Evolutionary conservation across 1,284 basidiomycete genomes (phyloP), one percentile per base, ranked within the genome.

Genomic region (Spongispora temasekensis): DNA sequence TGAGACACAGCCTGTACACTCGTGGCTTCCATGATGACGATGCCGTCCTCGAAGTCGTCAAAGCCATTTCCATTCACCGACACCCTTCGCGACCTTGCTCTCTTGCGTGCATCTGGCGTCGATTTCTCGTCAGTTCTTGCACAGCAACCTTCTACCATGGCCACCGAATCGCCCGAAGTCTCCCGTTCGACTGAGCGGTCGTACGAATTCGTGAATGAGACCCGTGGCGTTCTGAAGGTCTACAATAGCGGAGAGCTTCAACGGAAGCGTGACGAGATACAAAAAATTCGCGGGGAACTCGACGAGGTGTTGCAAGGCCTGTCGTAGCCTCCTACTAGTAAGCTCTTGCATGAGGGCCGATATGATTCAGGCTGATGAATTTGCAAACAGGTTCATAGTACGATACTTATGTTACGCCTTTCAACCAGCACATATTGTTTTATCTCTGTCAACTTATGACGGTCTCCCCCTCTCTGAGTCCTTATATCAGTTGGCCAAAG

Each of bases 41-140:
- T 78, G 76, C 61, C 75, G 27, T 59, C 74, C 35, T 71, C 74
- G 25, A 83, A 79, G 64, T 50, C n/a, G n/a, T n/a, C 76, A 30
- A 84, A 84, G 64, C 81, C 85, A 12, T 77, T 92, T 28, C 77
- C 86, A 8, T 77, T 91, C 50, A 75, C 79, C 59, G 80, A 84
- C 61, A 86, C 84, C 4, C 78, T 91, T 44, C 85, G 82, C n/a
- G 90, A 92, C 72, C 82, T 92, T 31, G 89, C 90, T 3, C 74
- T 90, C 31, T 75, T 92, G 25, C 83, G 87, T 44, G 83, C 84
- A 25, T 85, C 85, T 7, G 83, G 82, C 51, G 62, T 85, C 34
- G 83, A 89, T 67, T 66, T 89, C 19, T 75, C 81, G 21, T 69
- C 71, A 17, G 64, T 84, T 31, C 65, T 85, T 31, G 68, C 77